Base-by-base conservation (phyloP, 192 early-diverging fungal species). In the Mortierella alpina region DNA sequence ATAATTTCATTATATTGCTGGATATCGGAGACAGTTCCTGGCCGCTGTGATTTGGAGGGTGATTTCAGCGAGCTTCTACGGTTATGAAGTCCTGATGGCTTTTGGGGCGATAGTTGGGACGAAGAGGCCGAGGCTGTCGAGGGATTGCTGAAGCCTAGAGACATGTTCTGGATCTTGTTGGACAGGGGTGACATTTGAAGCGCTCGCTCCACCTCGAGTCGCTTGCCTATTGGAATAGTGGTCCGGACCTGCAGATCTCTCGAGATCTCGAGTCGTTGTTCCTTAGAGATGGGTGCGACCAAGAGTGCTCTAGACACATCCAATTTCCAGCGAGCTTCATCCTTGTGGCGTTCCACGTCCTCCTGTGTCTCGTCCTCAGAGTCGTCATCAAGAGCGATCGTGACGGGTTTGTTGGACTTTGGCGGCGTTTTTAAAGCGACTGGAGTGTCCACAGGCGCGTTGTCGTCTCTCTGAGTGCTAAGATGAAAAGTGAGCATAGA, bases 121-220 rank as follows among this genome's bases (percentile, higher is more conserved):
- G 63, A 53, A 15, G 60, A 23, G 22, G 47, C 20, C 3, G 41
- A 52, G 11, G 50, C 15, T 58, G 40, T 13, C 14, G 41, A 8
- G 14, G 46, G 11, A 18, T 2, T 14, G n/a, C 45, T 18, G 8
- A 49, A 44, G 40, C 57, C 39, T 12, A 79, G 63, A 8, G 58
- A 62, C 70, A 80, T 60, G 42, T 58, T 58, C 2, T 66, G 57
- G 13, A 80, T 71, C 22, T 59, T 63, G 45, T 40, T 80, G 46
- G 77, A 80, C 0, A 80, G 54, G 3, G 77, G 77, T 1, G 52
- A 52, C 58, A 80, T 72, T 20, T 62, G 77, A 10, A 60, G n/a
- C 1, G 56, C 18, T 48, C 50, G 49, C n/a, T 67, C 64, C 13
- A 73, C 18, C 31, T 62, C 69, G 1, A 45, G 10, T 6, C 58